phyloP scores from a whole-genome alignment of 495 filamentous ascomycete genomes.

The Lasiosphaeris hirsuta region DNA sequence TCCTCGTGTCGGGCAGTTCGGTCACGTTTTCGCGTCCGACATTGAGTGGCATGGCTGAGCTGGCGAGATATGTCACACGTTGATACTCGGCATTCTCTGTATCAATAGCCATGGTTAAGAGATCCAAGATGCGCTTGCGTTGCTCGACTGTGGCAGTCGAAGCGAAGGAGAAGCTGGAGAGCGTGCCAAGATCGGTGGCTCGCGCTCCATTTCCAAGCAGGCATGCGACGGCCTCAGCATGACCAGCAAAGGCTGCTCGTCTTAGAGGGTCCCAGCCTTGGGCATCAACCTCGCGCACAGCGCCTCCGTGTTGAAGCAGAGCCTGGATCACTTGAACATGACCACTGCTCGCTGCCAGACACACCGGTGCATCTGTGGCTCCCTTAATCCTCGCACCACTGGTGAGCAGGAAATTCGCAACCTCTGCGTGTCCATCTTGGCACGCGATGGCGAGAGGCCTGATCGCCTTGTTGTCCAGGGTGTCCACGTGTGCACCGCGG shows the following conservation, averaged over 20 bases:
- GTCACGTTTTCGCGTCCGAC: no score
- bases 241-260: slow-evolving; percentile 5
- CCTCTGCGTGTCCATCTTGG: neutral
- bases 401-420: neutral
- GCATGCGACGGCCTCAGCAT: slow-evolving; percentile 6
- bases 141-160: slow-evolving; percentile 1
- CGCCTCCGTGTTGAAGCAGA: neutral
- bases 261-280: neutral
- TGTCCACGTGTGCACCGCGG: neutral
- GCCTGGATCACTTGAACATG: neutral
- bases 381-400: neutral
- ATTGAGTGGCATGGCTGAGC: no score
- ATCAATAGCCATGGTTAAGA: slow-evolving; percentile 31
- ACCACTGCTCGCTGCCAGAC: neutral
- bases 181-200: slow-evolving; percentile 4
- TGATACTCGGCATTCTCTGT: slow-evolving; percentile 7
- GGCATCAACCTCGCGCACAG: neutral
- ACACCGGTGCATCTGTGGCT: neutral
- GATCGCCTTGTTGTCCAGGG: neutral
- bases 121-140: slow-evolving; percentile 39
- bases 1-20: no score
- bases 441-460: slow-evolving; percentile 5
- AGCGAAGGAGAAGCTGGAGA: neutral
- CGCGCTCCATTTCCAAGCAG: slow-evolving; percentile 6
- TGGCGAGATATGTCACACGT: neutral